These are phyloP conservation scores for Vigna hirtella DNA, from an alignment of 306 rosid genomes.

Conservation along the genomic window DNA sequence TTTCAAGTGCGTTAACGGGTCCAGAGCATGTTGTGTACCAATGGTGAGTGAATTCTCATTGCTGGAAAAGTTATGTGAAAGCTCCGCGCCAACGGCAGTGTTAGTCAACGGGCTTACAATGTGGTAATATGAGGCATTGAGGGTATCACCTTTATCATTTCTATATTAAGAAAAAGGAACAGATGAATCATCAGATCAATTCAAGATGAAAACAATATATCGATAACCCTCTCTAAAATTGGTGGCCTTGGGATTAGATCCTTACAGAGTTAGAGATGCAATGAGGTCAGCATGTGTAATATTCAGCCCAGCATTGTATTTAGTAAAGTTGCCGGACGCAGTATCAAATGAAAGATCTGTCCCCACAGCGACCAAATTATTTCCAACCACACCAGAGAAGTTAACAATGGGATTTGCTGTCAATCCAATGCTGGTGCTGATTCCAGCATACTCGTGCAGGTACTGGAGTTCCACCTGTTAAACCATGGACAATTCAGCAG, in stretches of 20 bases:
- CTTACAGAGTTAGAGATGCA: constrained; percentile 87
- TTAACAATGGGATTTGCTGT: constrained; percentile 85
- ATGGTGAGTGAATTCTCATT: constrained; percentile 76
- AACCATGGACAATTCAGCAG: constrained; percentile 7
- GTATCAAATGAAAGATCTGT: constrained; percentile 89
- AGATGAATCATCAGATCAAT: constrained; percentile 15
- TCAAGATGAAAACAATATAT: neutral
- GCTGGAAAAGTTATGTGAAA: constrained; percentile 79
- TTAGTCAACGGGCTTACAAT: constrained; percentile 75
- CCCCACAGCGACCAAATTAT: constrained; percentile 67
- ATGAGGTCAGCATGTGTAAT: constrained; percentile 75
- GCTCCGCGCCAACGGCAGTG: constrained; percentile 95
- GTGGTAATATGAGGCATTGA: constrained; percentile 86
- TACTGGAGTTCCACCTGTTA: constrained; percentile 90
- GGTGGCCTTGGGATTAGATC: neutral
- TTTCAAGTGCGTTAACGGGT: constrained; percentile 82
- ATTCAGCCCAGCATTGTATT: constrained; percentile 83
- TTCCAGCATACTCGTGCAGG: constrained; percentile 91
- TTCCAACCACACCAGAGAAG: constrained; percentile 92
- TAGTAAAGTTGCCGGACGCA: constrained; percentile 79
- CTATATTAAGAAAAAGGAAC: constrained; percentile 49
- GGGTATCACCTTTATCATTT: constrained; percentile 77
- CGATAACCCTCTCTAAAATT: neutral
- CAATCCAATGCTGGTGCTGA: constrained; percentile 87
- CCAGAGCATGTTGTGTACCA: constrained; percentile 88